Base-by-base conservation (phyloP, 345 rosid genomes). In the Triadica sebifera region DNA sequence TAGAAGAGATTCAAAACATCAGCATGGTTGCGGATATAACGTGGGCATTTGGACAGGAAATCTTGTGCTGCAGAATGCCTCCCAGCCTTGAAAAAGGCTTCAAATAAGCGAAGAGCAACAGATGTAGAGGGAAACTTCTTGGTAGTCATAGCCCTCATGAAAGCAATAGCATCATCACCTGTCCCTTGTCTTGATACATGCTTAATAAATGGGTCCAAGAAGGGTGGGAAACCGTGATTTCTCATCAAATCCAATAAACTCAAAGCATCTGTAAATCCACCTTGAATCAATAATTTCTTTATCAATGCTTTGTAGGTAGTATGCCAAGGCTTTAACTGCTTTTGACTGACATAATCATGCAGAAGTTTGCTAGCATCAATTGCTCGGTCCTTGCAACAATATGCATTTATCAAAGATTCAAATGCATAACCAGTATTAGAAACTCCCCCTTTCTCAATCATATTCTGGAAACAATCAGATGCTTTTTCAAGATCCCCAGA, bases 1-100 rank as follows among this genome's bases (percentile, higher is more conserved):
- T 61, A 81, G 76, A 95, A 93, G 80, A 95, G 91, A 85, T 88
- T 83, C 82, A 91, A 80, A 77, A 91, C 89, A 84, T 93, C 97
- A 12, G 94, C 87, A 83, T 87, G 81, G 84, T 86, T 86, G 37
- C 96, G 94, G 77, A 93, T 74, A 73, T 78, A 77, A 49, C 78
- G 75, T 13, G 96, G 97, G 78, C 93, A 91, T 66, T 84, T 76
- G 39, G 90, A 82, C 77, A 95, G 81, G 64, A 91, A 80, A 81
- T 91, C 94, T 41, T 89, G 98, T 53, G 97, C 97, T 78, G 83
- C 88, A 19, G 76, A 77, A 49, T 77, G 89, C 85, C 92, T 91
- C 55, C 86, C 81, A 71, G 90, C 87, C 81, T 87, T 84, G 78
- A 88, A 72, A 81, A 87, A 81, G 43, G 89, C 88, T 85, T 88